Evolutionary conservation across 306 rosid species (phyloP), one percentile per base, ranked within the genome.

Genomic region (Gastrolobium villosum): DNA sequence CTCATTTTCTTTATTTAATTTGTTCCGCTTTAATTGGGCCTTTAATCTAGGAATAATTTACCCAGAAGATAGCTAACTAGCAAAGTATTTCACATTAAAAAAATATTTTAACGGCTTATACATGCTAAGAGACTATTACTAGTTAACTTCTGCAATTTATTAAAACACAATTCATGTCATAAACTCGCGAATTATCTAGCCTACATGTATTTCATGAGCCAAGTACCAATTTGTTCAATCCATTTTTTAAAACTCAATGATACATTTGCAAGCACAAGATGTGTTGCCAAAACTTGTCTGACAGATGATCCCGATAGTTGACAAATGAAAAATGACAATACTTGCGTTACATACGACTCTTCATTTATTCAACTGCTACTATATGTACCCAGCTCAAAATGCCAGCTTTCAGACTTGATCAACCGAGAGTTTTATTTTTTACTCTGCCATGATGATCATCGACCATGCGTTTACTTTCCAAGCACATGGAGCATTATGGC

Each of bases 401-500:
- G 31, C 49, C 28, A 44, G 46, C 15, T 35, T 15, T 26, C 10
- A 75, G 28, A 80, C 40, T 37, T 1, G 62, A 70, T 46, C 53
- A 50, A 41, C 5, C 46, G 39, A 26, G 7, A 20, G 36, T 65
- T 74, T 48, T 70, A n/a, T 41, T 36, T 70, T 20, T 41, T 36
- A 40, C 44, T 44, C 2, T 36, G 67, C 64, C 70, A 72, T 64
- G 55, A 45, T 8, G 15, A 11, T 55, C 9, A 34, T 3, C 10
- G 13, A 72, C 26, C 48, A 28, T 28, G 72, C 40, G 55, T 15
- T 86, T 75, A 92, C 75, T 79, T 36, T 68, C 98, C 97, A 66
- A 94, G 91, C 70, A 86, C 69, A 78, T 90, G 87, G 54, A 94
- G 98, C 98, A 94, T 89, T 82, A 92, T 82, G 57, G 97, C 98